These are phyloP conservation scores for Penicillium odoratum DNA, from an alignment of 495 filamentous ascomycete species.

Conservation along the genomic window DNA sequence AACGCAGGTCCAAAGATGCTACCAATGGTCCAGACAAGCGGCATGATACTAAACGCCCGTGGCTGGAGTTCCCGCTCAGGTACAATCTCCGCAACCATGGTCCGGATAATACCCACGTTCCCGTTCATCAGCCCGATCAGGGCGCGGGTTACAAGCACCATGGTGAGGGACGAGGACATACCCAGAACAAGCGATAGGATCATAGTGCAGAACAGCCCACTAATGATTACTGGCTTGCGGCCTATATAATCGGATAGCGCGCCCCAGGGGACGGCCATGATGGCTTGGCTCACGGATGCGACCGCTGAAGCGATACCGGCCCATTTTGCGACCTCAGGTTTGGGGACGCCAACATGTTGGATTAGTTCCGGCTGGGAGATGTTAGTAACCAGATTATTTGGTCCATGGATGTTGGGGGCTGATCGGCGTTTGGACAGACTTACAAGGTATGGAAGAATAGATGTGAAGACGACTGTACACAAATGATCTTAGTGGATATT, in stretches of 20 bases:
- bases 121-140: conserved; percentile 72
- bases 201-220: conserved; percentile 73
- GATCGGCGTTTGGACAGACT: conserved; percentile 8
- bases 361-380: conserved; percentile 72
- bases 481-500: conserved; percentile 5
- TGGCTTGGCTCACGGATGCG: conserved; percentile 70
- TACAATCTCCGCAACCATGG: conserved; percentile 81
- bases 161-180: conserved; percentile 68
- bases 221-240: conserved; percentile 72
- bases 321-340: conserved; percentile 74
- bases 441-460: conserved; percentile 81
- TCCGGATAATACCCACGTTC: conserved; percentile 79
- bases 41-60: conserved; percentile 81
- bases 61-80: conserved; percentile 81
- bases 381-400: conserved; percentile 1
- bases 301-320: conserved; percentile 69
- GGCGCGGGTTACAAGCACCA: conserved; percentile 68
- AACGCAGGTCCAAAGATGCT: conserved; percentile 87
- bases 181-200: conserved; percentile 70
- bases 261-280: conserved; percentile 80
- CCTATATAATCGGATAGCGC: conserved; percentile 70
- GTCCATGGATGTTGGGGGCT: background rate
- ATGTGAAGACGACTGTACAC: conserved; percentile 67
- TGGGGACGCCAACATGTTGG: conserved; percentile 70
- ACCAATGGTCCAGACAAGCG: conserved; percentile 76